Base-by-base conservation (phyloP, 208 protist species). In the Leishmania mexicana region DNA sequence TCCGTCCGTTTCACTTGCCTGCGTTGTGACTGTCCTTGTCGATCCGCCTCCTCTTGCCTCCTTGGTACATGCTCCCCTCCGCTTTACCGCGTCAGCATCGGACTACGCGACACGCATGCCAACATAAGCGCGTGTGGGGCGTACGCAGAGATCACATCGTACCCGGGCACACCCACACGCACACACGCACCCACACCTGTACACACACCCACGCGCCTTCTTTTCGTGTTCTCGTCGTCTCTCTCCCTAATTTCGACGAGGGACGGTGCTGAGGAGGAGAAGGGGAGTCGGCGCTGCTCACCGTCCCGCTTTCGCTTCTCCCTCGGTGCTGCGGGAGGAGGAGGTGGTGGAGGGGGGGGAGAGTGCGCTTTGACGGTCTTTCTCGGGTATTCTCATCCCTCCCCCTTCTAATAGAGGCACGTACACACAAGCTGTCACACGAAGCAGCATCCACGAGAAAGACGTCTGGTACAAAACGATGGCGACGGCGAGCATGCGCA, bases 401-500 rank as follows among this genome's bases (percentile, higher is more conserved):
- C 40, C 24, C 40, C 45, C 21, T 13, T 38, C 35, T 60, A 17
- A 19, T 60, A 38, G 2, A 60, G 47, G 57, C 72, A 62, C 31
- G 17, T 49, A 62, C 49, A 38, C 31, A 45, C 19, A 17, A 35
- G 10, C 65, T 1, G 24, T 71, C 38, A 40, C 38, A 45, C 68
- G 45, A 49, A 73, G 28, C 28, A 3, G 13, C 68, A 40, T 38
- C 35, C 45, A 84, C 2, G 58, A 40, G 28, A 31, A 65, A 68
- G 17, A 53, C 62, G 42, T 28, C 13, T 51, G 13, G 21, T 6
- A 42, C 42, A 45, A 17, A 70, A 64, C 45, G 42, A 97, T 97
- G 94, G 88, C 85, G 28, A 91, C 88, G 3, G 80, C 83, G 28
- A 81, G 68, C 68, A 85, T 97, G 38, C 82, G 87, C 49, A 71